phyloP scores from a whole-genome alignment of 306 rosid species.

The Aeschynomene evenia region DNA sequence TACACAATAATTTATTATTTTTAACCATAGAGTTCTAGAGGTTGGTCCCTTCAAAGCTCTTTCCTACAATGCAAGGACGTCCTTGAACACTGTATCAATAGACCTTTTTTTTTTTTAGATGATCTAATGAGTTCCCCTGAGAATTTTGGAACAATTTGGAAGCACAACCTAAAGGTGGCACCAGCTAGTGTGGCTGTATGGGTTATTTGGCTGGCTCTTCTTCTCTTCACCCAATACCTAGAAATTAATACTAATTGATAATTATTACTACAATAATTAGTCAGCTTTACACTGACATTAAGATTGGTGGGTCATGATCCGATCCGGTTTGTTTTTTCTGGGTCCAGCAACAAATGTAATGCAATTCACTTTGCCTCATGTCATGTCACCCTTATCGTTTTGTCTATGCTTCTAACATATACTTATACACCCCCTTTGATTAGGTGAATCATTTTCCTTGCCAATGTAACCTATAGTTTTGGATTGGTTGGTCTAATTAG shows the following conservation, averaged over 20 bases:
- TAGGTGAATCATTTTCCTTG: too few relatives aligned
- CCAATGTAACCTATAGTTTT: too few relatives aligned
- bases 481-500: too few relatives aligned
- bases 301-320: not conserved
- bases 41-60: too few relatives aligned
- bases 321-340: not conserved
- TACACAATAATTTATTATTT: too few relatives aligned
- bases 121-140: too few relatives aligned
- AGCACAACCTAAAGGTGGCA: not conserved
- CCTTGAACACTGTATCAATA: too few relatives aligned
- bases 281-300: not conserved
- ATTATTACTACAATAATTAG: too few relatives aligned
- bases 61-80: too few relatives aligned
- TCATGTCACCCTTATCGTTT: not conserved
- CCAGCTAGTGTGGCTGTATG: not conserved
- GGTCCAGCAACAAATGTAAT: not conserved
- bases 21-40: too few relatives aligned
- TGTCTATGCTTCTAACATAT: not conserved
- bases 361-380: not conserved
- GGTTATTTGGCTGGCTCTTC: not conserved
- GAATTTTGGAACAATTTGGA: slow-evolving; percentile 20
- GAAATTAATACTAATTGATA: not conserved
- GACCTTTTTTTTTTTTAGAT: too few relatives aligned
- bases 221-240: not conserved
- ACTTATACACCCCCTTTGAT: too few relatives aligned